These are phyloP conservation scores for Diaporthe humulicola DNA, from an alignment of 2,329 filamentous ascomycete genomes.

Conservation along the genomic window DNA sequence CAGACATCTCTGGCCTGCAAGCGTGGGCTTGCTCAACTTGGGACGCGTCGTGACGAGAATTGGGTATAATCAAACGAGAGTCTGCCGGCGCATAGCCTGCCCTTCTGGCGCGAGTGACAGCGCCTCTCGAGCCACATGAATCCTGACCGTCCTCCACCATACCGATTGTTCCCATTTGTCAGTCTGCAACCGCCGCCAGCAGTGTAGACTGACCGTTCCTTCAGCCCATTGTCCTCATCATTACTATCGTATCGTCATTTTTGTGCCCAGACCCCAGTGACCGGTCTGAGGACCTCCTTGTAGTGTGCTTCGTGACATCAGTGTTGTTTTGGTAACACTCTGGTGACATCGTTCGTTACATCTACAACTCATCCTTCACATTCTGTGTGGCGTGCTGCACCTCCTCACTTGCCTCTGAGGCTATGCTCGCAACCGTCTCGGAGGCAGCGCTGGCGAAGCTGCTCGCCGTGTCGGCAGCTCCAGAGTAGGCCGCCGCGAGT, in stretches of 20 bases:
- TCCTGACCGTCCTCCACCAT: not conserved
- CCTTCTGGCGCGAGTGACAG: not conserved
- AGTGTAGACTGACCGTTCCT: slow-evolving; percentile 1
- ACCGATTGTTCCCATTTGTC: not conserved
- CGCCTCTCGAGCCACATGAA: not conserved
- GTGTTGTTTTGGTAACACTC: not conserved
- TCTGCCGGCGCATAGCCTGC: not conserved
- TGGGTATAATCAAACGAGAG: slow-evolving; percentile 39
- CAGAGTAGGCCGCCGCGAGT: slow-evolving; percentile 79
- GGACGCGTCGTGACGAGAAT: not conserved
- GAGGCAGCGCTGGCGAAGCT: slow-evolving; percentile 55
- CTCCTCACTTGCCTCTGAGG: slow-evolving; percentile 56
- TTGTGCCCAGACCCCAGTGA: not conserved
- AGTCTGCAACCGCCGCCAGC: not conserved
- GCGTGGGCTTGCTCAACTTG: not conserved
- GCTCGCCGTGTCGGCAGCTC: slow-evolving; percentile 69
- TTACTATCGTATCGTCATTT: slow-evolving; percentile 31
- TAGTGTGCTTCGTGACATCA: not conserved
- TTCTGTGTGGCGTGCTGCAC: slow-evolving; percentile 55
- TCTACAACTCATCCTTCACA: slow-evolving; percentile 58
- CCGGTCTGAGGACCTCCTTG: not conserved
- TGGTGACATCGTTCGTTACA: not conserved
- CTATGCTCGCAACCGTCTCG: slow-evolving; percentile 49
- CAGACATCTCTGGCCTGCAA: not conserved
- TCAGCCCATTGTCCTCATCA: not conserved